Evolutionary conservation across 768 basidiomycete species (phyloP), one percentile per base, ranked within the genome.

Genomic region (Hemileccinum rubropunctum): DNA sequence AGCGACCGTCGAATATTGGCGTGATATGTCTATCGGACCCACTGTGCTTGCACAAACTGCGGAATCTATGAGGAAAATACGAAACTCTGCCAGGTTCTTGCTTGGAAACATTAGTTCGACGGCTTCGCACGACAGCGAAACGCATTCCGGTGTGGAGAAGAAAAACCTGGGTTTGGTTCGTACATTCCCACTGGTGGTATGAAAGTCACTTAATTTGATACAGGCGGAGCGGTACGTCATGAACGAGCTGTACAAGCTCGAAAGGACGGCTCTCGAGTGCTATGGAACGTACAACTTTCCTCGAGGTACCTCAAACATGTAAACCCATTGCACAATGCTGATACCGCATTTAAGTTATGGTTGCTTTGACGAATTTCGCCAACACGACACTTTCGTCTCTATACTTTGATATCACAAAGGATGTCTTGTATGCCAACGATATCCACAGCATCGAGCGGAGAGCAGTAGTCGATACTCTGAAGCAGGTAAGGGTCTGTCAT

Each of bases 331-430:
- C 15, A 47, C 6, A 7, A 27, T 15, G 17, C 40, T 66, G n/a
- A 54, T 26, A 28, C 35, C 30, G 17, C 14, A 33, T 30, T 53
- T 34, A 53, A 95, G 92, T 91, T 33, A 77, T 89, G 57, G 82
- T 75, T 47, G 73, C 87, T 9, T 66, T 95, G 12, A 80, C 77
- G 34, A 81, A 85, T 55, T 98, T 97, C 56, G 80, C 84, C 26
- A 92, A 91, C 59, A 76, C 83, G 51, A 90, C 88, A 0, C 76
- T 98, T 18, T 98, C 95, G 0, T 86, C 92, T 0, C 71, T 95
- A 28, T 98, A 98, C 68, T 91, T 98, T 54, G 93, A 95, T 60
- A 83, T 90, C 42, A 89, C 83, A 30, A 97, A 97, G 66, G 95
- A 98, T 66, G 78, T 79, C 39, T 71, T 99, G 10, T 98, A 99